These are phyloP conservation scores for Cucurbita maxima DNA, from an alignment of 306 rosid genomes.

Conservation along the genomic window DNA sequence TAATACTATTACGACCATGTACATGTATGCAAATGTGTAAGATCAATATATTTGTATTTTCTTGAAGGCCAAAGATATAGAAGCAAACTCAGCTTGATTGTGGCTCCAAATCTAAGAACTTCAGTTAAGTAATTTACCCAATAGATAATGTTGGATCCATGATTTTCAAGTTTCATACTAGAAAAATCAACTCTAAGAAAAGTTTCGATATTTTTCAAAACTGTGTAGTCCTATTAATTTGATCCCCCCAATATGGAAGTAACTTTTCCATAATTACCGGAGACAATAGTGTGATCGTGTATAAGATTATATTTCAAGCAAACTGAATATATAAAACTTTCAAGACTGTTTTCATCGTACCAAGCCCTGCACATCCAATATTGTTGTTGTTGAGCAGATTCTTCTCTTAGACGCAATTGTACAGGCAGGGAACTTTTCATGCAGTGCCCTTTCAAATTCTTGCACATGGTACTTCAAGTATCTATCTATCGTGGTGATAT, in stretches of 20 bases:
- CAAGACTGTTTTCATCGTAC: slow-evolving; percentile 32
- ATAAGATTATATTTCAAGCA: background rate
- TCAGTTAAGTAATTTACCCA: background rate
- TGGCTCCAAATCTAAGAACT: background rate
- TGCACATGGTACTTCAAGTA: slow-evolving; percentile 88
- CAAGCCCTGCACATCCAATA: slow-evolving; percentile 95
- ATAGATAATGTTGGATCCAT: background rate
- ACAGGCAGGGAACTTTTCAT: slow-evolving; percentile 89
- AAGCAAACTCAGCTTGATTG: background rate
- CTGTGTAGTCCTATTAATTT: background rate
- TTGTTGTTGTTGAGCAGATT: slow-evolving; percentile 74
- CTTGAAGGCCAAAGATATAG: background rate
- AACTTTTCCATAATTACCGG: background rate
- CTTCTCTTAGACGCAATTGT: slow-evolving; percentile 77
- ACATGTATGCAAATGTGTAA: background rate
- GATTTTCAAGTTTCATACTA: background rate
- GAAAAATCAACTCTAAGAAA: background rate
- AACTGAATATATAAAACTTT: slow-evolving; percentile 2
- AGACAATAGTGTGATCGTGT: background rate
- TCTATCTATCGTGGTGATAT: slow-evolving; percentile 66
- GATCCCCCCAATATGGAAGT: background rate
- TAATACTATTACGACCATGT: background rate
- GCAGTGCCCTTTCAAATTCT: slow-evolving; percentile 81
- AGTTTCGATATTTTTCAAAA: background rate
- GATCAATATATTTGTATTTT: background rate